phyloP scores from a whole-genome alignment of 192 early-diverging fungal genomes.

The Coemansia sp. region DNA sequence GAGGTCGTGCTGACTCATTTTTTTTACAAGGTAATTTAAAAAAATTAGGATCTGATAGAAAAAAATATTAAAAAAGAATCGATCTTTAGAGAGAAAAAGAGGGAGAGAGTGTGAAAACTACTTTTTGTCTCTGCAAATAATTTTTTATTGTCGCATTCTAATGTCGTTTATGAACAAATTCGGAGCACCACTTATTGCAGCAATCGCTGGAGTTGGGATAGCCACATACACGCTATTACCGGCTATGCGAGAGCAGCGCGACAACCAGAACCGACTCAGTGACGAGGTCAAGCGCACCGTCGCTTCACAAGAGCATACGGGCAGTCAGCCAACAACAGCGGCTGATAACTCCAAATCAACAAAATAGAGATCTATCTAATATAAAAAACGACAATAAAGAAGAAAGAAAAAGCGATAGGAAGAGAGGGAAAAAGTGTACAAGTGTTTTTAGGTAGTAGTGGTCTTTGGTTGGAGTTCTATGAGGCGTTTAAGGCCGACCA shows the following conservation, averaged over 20 bases:
- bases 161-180: constrained; percentile 21
- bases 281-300: constrained; percentile 13
- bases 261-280: not conserved
- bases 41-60: not conserved
- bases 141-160: not conserved
- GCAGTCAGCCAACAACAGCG: not conserved
- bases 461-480: constrained; percentile 42
- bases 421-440: not conserved
- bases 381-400: not conserved
- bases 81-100: not conserved
- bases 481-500: constrained; percentile 51
- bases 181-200: constrained; percentile 35
- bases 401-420: not conserved
- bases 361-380: constrained; percentile 1
- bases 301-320: not conserved
- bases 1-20: constrained; percentile 21
- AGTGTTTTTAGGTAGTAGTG: not conserved
- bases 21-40: not conserved
- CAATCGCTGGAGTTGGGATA: constrained; percentile 20
- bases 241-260: constrained; percentile 17
- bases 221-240: constrained; percentile 41
- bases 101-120: not conserved
- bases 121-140: not conserved
- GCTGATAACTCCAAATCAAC: not conserved
- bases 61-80: no score